phyloP scores from a whole-genome alignment of 1,139 yeast species.

The Pichia sp. region DNA sequence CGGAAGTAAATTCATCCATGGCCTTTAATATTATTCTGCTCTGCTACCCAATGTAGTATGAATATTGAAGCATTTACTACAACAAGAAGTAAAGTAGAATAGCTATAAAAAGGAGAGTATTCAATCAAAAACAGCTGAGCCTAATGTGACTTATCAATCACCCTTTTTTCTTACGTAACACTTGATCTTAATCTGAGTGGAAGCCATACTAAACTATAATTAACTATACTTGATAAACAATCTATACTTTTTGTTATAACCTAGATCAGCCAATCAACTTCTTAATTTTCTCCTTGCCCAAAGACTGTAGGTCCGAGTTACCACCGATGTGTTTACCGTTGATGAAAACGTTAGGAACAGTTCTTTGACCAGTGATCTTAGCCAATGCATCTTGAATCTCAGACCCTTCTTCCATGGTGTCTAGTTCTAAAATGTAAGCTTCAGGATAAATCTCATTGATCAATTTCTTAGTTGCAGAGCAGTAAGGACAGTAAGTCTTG shows the following conservation, averaged over 20 bases:
- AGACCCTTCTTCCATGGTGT: constrained; percentile 50
- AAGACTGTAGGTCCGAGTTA: constrained; percentile 73
- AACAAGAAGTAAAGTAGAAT: not conserved
- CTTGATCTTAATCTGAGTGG: too few species aligned
- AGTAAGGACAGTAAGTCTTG: constrained; percentile 73
- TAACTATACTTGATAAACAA: not conserved
- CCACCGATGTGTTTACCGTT: constrained; percentile 94
- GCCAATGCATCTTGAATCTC: constrained; percentile 76
- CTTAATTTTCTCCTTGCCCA: constrained; percentile 23
- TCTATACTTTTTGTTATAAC: not conserved
- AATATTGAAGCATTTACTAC: not conserved
- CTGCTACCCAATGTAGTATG: not conserved
- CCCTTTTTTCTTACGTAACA: not conserved
- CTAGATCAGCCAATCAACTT: constrained; percentile 4
- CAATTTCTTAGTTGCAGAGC: constrained; percentile 59
- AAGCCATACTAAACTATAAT: too few species aligned
- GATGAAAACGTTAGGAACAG: constrained; percentile 91
- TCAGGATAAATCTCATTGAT: constrained; percentile 47
- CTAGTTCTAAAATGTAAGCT: constrained; percentile 64
- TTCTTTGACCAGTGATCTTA: constrained; percentile 80
- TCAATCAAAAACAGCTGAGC: not conserved
- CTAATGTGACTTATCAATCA: not conserved
- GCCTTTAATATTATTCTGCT: not conserved
- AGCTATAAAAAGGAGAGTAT: not conserved
- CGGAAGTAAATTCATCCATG: constrained; percentile 6